These are phyloP conservation scores for Aspergillus versicolor DNA, from an alignment of 2,329 filamentous ascomycete species.

Conservation along the genomic window DNA sequence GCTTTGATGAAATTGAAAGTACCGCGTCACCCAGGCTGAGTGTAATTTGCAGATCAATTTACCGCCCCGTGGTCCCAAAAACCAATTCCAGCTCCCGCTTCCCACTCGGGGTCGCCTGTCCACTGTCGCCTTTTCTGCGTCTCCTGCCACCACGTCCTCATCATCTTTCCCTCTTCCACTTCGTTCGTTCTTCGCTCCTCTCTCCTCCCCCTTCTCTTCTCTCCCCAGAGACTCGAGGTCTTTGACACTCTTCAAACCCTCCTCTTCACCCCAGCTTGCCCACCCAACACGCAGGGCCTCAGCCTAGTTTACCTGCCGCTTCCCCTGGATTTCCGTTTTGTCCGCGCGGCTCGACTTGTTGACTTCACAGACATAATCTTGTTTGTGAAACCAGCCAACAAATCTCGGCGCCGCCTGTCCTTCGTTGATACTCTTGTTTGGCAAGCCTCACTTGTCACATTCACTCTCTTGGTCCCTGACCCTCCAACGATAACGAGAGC, in stretches of 20 bases:
- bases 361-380: conserved; percentile 5
- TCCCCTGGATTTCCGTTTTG: conserved; percentile 4
- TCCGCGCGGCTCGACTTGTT: conserved; percentile 5
- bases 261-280: conserved; percentile 4
- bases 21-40: not conserved
- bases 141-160: conserved; percentile 18
- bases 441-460: conserved; percentile 19
- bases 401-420: conserved; percentile 36
- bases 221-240: conserved; percentile 12
- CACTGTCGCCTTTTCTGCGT: conserved; percentile 4
- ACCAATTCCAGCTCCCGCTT: conserved; percentile 13
- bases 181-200: conserved; percentile 10
- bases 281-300: conserved; percentile 16
- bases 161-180: conserved; percentile 14
- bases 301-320: conserved; percentile 13
- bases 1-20: not conserved
- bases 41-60: conserved; percentile 21
- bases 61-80: conserved; percentile 19
- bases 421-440: conserved; percentile 31
- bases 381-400: conserved; percentile 27
- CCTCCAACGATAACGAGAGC: conserved; percentile 7
- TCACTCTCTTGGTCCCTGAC: conserved; percentile 20
- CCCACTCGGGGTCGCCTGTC: conserved; percentile 18
- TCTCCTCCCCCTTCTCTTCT: conserved; percentile 8
- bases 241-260: not conserved